Base-by-base conservation (phyloP, 1,284 basidiomycete genomes). In the Coniferiporia weirii region DNA sequence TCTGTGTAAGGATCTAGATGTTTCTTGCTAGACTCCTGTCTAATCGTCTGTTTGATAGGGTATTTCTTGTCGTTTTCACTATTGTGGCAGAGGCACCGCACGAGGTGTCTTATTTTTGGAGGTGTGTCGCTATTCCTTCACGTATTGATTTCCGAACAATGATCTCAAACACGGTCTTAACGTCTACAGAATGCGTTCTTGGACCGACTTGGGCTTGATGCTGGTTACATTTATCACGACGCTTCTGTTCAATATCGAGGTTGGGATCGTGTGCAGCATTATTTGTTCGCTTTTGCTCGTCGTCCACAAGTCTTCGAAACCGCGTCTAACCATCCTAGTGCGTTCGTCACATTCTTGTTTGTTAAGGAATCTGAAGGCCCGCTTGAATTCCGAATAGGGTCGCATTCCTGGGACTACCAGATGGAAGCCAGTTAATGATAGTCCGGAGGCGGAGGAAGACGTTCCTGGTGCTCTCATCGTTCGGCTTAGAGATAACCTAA, bases 21-120 rank as follows among this genome's bases (percentile, higher is more conserved):
- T 38, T 32, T 19, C 49, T 61, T 34, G 44, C 38, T 43, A 44
- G 7, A 13, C 44, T 2, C 51, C 54, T 20, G 15, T 32, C 27
- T 32, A n/a, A 57, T 57, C 60, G 19, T 57, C 43, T 17, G 17
- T 43, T 51, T 19, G 38, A 40, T 63, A 91, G 88, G 59, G 89
- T 94, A 61, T 83, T 82, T 60, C 74, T 96, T 45, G 88, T 97
- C 20, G 92, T 94, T 4, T 92, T 89, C 68, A 83, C 85, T 35
- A 82, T 97, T 48, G 76, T 97, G n/a, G 80, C 80, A 0, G 93
- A 97, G 72, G 83, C 87, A 0, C 95, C 95, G 0, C 88, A 95
- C 64, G 94, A 96, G 66, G 75, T 97, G 44, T 68, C 76, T 32
- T 95, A 88, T 70, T 93, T 92, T 69, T 90, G 83, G 80, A 83